Percentiles rank a stretch among this genome's conserved stretches.
Conservation (phyloP, 305 asterid species). For the Fraxinus sp. region DNA sequence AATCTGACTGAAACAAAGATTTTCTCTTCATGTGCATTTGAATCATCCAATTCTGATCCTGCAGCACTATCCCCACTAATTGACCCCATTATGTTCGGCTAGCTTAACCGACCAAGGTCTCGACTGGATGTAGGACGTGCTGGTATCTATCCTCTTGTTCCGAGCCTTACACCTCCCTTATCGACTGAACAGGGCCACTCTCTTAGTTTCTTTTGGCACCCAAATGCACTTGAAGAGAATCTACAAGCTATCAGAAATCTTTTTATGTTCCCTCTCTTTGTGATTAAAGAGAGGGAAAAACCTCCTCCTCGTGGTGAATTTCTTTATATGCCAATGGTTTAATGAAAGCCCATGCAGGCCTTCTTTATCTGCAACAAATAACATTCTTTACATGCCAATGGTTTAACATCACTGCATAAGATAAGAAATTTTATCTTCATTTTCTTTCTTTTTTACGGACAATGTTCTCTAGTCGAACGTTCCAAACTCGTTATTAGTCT, state of each 20-base stretch:
- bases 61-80: constrained; percentile 41
- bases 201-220: background rate
- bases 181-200: background rate
- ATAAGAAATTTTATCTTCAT: background rate
- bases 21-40: constrained; percentile 74
- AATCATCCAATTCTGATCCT: constrained; percentile 40
- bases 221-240: constrained; percentile 55
- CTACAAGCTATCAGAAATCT: constrained; percentile 25
- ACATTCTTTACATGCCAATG: background rate
- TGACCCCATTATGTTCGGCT: constrained; percentile 46
- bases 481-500: background rate
- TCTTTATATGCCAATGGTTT: constrained; percentile 16
- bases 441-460: background rate
- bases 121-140: background rate
- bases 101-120: background rate
- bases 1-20: constrained; percentile 76
- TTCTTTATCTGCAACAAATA: constrained; percentile 29
- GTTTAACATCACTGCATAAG: background rate
- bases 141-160: background rate
- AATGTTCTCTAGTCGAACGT: background rate
- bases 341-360: constrained; percentile 5
- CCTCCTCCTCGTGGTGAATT: background rate
- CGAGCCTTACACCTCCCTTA: background rate
- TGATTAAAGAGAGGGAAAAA: constrained; percentile 53
- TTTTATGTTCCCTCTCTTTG: constrained; percentile 54